Evolutionary conservation across 176 grass and related monocot species (phyloP).

Genomic region (Eragrostis curvula): DNA sequence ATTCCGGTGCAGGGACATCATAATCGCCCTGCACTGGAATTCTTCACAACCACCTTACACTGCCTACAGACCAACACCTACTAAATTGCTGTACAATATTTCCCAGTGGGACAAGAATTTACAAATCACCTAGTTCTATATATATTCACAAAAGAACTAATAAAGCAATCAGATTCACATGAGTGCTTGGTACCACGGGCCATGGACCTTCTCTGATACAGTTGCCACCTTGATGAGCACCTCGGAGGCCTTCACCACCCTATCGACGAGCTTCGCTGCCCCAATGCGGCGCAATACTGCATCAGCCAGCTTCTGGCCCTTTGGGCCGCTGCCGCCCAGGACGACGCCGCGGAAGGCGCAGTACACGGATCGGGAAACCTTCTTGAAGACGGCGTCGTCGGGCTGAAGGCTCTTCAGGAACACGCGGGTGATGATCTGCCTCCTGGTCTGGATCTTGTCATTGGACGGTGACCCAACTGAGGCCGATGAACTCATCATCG

Average conservation of each 20-base stretch:
- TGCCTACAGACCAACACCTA: constrained; percentile 22
- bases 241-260: constrained; percentile 53
- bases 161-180: constrained; percentile 50
- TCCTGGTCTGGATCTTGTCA: constrained; percentile 53
- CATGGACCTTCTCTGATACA: constrained; percentile 66
- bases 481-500: constrained; percentile 48
- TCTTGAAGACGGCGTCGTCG: constrained; percentile 60
- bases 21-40: constrained; percentile 45
- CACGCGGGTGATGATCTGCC: constrained; percentile 69
- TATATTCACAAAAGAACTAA: constrained; percentile 47
- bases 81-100: constrained; percentile 44
- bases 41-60: constrained; percentile 21
- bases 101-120: constrained; percentile 43
- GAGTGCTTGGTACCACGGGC: constrained; percentile 73
- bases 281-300: constrained; percentile 58
- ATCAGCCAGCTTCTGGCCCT: constrained; percentile 70
- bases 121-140: constrained; percentile 1
- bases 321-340: constrained; percentile 57
- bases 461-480: constrained; percentile 37
- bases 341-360: constrained; percentile 57
- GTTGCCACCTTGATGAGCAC: constrained; percentile 59
- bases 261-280: constrained; percentile 38
- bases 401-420: constrained; percentile 85
- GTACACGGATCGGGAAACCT: constrained; percentile 67
- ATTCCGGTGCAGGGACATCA: constrained; percentile 41